These are phyloP conservation scores for Sungouiella thailandica DNA, from an alignment of 805 yeast genomes.

Conservation along the genomic window DNA sequence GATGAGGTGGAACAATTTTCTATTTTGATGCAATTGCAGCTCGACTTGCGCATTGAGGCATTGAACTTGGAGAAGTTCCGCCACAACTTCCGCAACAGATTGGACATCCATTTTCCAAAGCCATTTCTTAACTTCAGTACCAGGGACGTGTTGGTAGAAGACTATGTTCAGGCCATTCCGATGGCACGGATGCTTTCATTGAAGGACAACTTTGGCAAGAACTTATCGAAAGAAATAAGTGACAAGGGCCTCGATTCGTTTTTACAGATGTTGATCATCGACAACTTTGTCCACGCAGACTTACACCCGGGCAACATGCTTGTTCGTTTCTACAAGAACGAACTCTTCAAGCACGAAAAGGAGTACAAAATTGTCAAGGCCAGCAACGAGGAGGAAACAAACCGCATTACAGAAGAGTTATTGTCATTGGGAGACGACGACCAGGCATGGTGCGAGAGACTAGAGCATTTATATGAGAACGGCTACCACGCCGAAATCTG, in stretches of 20 bases:
- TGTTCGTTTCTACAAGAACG: constrained; percentile 59
- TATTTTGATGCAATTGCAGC: constrained; percentile 78
- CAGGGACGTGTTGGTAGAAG: constrained; percentile 77
- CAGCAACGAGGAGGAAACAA: constrained; percentile 42
- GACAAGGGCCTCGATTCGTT: constrained; percentile 88
- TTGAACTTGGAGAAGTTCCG: constrained; percentile 69
- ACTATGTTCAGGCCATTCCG: constrained; percentile 76
- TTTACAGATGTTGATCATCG: constrained; percentile 84
- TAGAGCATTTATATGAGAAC: constrained; percentile 43
- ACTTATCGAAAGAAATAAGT: constrained; percentile 62
- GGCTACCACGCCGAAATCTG: constrained; percentile 83
- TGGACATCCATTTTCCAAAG: constrained; percentile 73
- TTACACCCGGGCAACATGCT: constrained; percentile 95
- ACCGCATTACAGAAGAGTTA: constrained; percentile 40
- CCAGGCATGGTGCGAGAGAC: constrained; percentile 40
- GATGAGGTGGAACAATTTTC: constrained; percentile 90
- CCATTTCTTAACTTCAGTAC: constrained; percentile 65
- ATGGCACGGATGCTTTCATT: constrained; percentile 64
- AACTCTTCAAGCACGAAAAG: constrained; percentile 35
- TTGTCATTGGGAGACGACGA: constrained; percentile 29
- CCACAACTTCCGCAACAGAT: constrained; percentile 53
- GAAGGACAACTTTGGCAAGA: constrained; percentile 39
- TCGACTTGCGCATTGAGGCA: constrained; percentile 88
- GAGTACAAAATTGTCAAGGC: constrained; percentile 40
- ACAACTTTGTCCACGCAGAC: constrained; percentile 95